A percentile compares a stretch with the other conserved stretches of the same genome.
Conservation (phyloP, 192 early-diverging fungal genomes). For the Paraglomus occultum region DNA sequence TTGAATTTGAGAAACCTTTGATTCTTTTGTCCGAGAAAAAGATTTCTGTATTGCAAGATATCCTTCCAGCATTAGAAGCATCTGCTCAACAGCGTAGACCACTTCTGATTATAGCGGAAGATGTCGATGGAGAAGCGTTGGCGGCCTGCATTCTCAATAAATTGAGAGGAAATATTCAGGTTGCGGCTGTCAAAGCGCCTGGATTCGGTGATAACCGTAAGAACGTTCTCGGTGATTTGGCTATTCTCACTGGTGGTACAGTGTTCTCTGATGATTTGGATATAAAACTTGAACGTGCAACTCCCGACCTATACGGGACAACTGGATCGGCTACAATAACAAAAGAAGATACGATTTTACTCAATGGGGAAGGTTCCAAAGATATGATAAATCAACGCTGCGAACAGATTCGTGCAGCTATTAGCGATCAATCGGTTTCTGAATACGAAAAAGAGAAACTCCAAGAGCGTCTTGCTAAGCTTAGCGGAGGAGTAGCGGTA, state of each 20-base stretch:
- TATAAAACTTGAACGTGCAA: conserved; percentile 94
- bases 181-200: conserved; percentile 98
- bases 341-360: conserved; percentile 99
- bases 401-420: conserved; percentile 95
- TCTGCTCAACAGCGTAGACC: conserved; percentile 94
- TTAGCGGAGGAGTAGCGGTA: conserved; percentile 98
- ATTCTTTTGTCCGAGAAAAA: conserved; percentile 99
- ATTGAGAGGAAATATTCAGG: conserved; percentile 96
- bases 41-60: conserved; percentile 93
- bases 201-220: conserved; percentile 99
- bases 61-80: conserved; percentile 94
- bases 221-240: conserved; percentile 96
- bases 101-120: conserved; percentile 96
- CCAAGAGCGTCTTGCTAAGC: conserved; percentile 98
- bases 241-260: conserved; percentile 92
- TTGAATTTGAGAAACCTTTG: conserved; percentile 99
- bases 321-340: conserved; percentile 89
- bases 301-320: conserved; percentile 86
- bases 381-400: conserved; percentile 89
- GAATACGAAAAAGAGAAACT: conserved; percentile 99
- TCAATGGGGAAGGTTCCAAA: conserved; percentile 93
- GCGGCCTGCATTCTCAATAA: conserved; percentile 99
- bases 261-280: conserved; percentile 98
- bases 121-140: conserved; percentile 98
- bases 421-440: conserved; percentile 74